Conservation (phyloP, 2,329 filamentous ascomycete genomes). For the Cladosporium sp. region DNA sequence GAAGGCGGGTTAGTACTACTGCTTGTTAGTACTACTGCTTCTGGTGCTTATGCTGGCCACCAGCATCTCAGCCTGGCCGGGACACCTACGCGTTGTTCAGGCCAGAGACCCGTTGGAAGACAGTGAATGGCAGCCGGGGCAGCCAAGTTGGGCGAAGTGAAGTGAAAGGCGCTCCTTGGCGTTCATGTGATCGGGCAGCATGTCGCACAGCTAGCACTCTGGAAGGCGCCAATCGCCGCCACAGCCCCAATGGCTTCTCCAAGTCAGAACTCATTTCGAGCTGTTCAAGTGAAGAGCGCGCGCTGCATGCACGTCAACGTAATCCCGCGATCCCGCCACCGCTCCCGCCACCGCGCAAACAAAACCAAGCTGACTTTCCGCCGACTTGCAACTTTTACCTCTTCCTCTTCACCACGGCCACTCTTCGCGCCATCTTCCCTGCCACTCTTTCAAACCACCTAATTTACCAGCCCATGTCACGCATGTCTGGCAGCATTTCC, state of each 20-base stretch:
- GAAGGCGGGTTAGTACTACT: no score
- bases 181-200: background rate
- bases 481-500: background rate
- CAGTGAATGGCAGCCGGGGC: background rate
- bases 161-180: background rate
- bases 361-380: background rate
- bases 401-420: background rate
- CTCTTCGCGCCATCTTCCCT: background rate
- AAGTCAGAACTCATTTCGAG: background rate
- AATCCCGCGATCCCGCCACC: background rate
- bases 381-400: background rate
- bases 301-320: background rate
- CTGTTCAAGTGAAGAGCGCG: background rate
- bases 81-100: background rate
- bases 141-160: background rate
- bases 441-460: background rate
- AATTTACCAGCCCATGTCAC: background rate
- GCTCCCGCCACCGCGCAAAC: background rate
- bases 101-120: background rate
- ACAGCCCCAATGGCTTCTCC: background rate
- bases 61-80: background rate
- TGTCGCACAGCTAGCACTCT: background rate
- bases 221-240: background rate
- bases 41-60: no score
- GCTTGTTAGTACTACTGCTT: background rate